These are phyloP conservation scores for Aeschynomene evenia DNA, from an alignment of 306 rosid species.

Conservation along the genomic window DNA sequence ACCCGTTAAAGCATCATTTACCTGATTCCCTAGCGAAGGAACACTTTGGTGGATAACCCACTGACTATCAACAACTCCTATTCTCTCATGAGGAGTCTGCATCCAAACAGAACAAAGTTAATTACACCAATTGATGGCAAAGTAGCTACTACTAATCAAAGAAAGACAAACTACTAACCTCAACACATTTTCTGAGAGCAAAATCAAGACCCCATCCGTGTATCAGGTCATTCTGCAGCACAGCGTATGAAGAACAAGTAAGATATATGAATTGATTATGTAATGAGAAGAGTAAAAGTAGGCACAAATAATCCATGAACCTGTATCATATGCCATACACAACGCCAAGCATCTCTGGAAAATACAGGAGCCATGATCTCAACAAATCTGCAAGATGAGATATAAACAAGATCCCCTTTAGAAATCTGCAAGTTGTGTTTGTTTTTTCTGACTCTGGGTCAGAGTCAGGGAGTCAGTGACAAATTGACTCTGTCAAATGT, in stretches of 20 bases:
- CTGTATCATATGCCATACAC: conserved; percentile 97
- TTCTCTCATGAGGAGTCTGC: conserved; percentile 76
- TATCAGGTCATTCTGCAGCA: conserved; percentile 72
- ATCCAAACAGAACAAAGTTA: conserved; percentile 28
- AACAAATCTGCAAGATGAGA: conserved; percentile 65
- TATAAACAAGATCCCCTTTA: background rate
- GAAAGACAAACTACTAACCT: conserved; percentile 40
- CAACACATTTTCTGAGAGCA: conserved; percentile 74
- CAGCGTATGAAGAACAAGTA: background rate
- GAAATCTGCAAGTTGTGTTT: no score
- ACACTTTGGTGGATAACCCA: conserved; percentile 85
- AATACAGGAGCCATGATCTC: conserved; percentile 98
- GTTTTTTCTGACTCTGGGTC: no score
- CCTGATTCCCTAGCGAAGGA: conserved; percentile 89
- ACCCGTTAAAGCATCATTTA: conserved; percentile 24
- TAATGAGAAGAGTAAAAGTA: background rate
- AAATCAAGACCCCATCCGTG: conserved; percentile 99
- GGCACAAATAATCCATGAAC: conserved; percentile 31
- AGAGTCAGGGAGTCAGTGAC: no score
- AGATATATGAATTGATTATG: conserved; percentile 1
- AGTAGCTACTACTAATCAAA: background rate
- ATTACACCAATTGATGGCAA: background rate
- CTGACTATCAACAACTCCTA: conserved; percentile 88
- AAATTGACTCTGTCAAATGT: no score
- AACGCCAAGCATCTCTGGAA: conserved; percentile 89